Percentiles rank a stretch among this genome's conserved stretches.
Evolutionary conservation across 129 eudicot species (phyloP).

Genomic region (Helianthus tuberosus): DNA sequence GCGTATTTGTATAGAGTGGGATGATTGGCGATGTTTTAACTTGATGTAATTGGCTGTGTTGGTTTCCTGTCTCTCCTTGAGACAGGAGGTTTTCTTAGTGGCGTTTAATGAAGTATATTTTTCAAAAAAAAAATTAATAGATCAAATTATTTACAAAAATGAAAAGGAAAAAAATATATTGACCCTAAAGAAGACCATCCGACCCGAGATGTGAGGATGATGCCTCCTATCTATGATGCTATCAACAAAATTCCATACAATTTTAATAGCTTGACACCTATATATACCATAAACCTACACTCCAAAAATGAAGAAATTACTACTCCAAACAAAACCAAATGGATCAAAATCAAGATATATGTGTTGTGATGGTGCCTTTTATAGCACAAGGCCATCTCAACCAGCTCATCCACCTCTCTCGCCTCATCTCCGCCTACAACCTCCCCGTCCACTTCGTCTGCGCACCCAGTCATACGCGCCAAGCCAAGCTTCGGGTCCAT

Average conservation of each 20-base stretch:
- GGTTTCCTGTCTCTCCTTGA: too few relatives aligned
- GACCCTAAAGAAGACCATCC: too few relatives aligned
- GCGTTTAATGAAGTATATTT: too few relatives aligned
- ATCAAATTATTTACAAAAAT: too few relatives aligned
- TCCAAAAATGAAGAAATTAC: neutral
- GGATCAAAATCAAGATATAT: conserved; percentile 33
- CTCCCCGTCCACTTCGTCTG: conserved; percentile 66
- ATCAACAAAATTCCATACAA: neutral
- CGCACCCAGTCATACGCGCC: conserved; percentile 56
- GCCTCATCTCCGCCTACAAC: conserved; percentile 58
- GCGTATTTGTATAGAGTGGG: too few relatives aligned
- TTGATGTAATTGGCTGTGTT: too few relatives aligned
- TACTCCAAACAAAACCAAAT: neutral
- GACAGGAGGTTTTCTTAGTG: too few relatives aligned
- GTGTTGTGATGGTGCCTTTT: conserved; percentile 77
- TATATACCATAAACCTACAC: neutral
- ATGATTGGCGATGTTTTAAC: too few relatives aligned
- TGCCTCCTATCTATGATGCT: neutral
- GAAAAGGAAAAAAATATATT: too few relatives aligned
- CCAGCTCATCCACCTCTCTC: conserved; percentile 80
- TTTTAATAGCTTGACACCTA: neutral
- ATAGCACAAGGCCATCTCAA: conserved; percentile 81
- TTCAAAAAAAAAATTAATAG: too few relatives aligned
- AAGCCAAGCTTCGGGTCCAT: conserved; percentile 54
- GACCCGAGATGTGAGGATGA: too few relatives aligned